Percentiles rank a stretch among this genome's conserved stretches.
phyloP scores from a whole-genome alignment of 1,139 yeast genomes.

The Yamadazyma blattariae region DNA sequence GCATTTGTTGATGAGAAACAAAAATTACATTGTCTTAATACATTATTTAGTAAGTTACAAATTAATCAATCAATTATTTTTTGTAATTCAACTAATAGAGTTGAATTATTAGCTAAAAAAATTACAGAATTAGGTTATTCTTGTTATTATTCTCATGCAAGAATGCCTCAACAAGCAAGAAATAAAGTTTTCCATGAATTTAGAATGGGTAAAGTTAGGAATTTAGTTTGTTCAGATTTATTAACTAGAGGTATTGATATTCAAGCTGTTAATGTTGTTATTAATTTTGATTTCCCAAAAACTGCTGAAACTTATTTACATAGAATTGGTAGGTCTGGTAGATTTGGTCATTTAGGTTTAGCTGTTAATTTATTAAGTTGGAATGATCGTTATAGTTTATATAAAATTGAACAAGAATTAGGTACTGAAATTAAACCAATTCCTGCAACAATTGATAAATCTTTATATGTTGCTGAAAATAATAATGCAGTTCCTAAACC shows the following conservation, averaged over 20 bases:
- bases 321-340: slow-evolving; percentile 98
- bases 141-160: slow-evolving; percentile 95
- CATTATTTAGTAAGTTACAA: slow-evolving; percentile 88
- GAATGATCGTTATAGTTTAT: slow-evolving; percentile 92
- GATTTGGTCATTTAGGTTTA: slow-evolving; percentile 97
- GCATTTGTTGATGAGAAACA: slow-evolving; percentile 97
- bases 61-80: slow-evolving; percentile 95
- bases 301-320: slow-evolving; percentile 96
- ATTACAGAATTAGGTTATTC: slow-evolving; percentile 96
- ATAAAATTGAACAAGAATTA: slow-evolving; percentile 94
- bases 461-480: slow-evolving; percentile 84
- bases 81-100: slow-evolving; percentile 95
- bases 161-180: slow-evolving; percentile 96
- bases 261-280: slow-evolving; percentile 97
- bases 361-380: slow-evolving; percentile 96
- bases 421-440: slow-evolving; percentile 98
- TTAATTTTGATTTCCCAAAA: slow-evolving; percentile 97
- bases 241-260: slow-evolving; percentile 98
- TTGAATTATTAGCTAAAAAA: slow-evolving; percentile 90
- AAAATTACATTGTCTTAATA: slow-evolving; percentile 92
- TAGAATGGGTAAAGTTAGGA: slow-evolving; percentile 97
- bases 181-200: slow-evolving; percentile 98
- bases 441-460: slow-evolving; percentile 85
- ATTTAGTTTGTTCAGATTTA: slow-evolving; percentile 93
- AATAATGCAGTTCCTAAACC: slow-evolving; percentile 80